Base-by-base conservation (phyloP, 345 rosid genomes). In the Brassica carinata region DNA sequence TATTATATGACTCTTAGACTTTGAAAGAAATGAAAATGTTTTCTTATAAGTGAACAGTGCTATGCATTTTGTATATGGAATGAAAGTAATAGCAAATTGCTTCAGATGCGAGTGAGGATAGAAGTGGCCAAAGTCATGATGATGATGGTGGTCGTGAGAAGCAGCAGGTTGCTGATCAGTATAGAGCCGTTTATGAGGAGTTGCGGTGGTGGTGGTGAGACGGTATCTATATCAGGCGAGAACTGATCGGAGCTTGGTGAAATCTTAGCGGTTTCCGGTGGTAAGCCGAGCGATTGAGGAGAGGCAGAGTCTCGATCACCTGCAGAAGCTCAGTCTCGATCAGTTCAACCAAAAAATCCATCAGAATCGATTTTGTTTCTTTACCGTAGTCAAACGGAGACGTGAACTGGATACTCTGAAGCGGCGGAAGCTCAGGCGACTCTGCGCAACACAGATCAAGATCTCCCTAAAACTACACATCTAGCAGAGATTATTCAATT, bases 401-500 rank as follows among this genome's bases (percentile, higher is more conserved):
- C 26, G 83, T 31, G 67, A 34, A 82, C 77, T 74, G 83, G 0
- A 76, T 73, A 82, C 83, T 81, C 66, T 57, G 85, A 51, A 86
- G 82, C 51, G 93, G 93, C 1, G 92, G 89, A 45, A 87, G 75
- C 30, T 77, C 83, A 27, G 87, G 77, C 65, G 84, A 73, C 19
- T 62, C 89, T 87, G 84, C 67, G 58, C 27, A 82, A 15, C 23
- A 59, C 70, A 61, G 3, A 72, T 62, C 27, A 30, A 79, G 71
- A 40, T n/a, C 76, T 71, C n/a, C n/a, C 2, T 36, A 63, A 7
- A 62, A 57, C 34, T 2, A 71, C 53, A 83, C 15, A 43, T 43
- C 13, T 9, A 9, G 7, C 8, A 23, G 26, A 23, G 26, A 23
- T 23, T 23, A 64, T 68, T 23, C 29, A 15, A 34, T n/a, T 45